Percentiles rank a stretch among this genome's conserved stretches.
Conservation (phyloP, 2,329 filamentous ascomycete genomes). For the Alternaria triticina region DNA sequence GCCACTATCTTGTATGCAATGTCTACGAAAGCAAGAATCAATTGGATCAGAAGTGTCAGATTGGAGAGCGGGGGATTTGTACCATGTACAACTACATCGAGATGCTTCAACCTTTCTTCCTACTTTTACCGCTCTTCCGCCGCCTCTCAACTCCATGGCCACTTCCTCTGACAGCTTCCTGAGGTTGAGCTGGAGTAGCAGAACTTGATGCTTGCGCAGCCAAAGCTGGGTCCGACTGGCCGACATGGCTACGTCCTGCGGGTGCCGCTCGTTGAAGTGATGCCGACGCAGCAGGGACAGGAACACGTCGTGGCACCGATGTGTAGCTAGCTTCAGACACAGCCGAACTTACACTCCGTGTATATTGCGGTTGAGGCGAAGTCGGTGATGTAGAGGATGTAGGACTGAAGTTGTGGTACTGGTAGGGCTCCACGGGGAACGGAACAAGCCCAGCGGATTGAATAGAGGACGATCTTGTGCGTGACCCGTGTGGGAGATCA, state of each 20-base stretch:
- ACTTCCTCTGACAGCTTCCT: conserved; percentile 21
- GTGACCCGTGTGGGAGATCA: conserved; percentile 16
- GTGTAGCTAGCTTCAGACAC: conserved; percentile 33
- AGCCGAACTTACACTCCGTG: conserved; percentile 34
- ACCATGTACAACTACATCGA: background rate
- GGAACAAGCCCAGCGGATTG: conserved; percentile 34
- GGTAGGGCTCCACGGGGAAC: conserved; percentile 42
- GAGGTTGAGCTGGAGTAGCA: conserved; percentile 12
- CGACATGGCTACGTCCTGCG: conserved; percentile 20
- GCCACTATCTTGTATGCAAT: conserved; percentile 6
- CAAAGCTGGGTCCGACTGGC: conserved; percentile 31
- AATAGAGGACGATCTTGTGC: conserved; percentile 28
- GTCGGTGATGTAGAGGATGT: conserved; percentile 29
- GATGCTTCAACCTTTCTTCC: conserved; percentile 19
- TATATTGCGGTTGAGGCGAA: conserved; percentile 35
- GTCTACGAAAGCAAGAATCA: background rate
- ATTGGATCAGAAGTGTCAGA: conserved; percentile 2
- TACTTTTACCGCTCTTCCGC: conserved; percentile 32
- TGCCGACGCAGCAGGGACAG: conserved; percentile 28
- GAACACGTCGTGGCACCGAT: conserved; percentile 45
- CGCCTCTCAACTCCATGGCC: conserved; percentile 34
- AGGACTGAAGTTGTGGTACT: conserved; percentile 41
- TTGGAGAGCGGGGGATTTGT: background rate
- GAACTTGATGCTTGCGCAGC: conserved; percentile 14
- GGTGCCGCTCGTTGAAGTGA: conserved; percentile 19